Evolutionary conservation across 257 asterid species (phyloP).

Genomic region (Lavandula angustifolia): DNA sequence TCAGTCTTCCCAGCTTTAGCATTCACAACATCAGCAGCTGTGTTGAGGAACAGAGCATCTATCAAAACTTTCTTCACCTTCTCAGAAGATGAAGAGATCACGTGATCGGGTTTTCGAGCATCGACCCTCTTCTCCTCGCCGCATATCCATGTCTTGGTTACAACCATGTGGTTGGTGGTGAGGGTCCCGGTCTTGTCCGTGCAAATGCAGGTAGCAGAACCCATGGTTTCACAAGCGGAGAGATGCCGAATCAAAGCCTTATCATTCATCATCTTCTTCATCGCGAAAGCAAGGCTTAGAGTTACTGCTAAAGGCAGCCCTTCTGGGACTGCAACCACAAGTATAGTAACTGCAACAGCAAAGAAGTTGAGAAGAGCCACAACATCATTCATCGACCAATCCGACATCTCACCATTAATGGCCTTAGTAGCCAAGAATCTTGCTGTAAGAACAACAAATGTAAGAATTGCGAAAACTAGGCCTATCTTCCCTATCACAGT

Average conservation of each 20-base stretch:
- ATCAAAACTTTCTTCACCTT: conserved; percentile 36
- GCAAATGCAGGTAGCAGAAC: conserved; percentile 76
- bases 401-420: conserved; percentile 35
- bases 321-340: conserved; percentile 89
- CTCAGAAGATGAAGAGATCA: conserved; percentile 42
- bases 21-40: conserved; percentile 65
- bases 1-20: conserved; percentile 55
- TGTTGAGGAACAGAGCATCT: conserved; percentile 62
- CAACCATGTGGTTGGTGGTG: conserved; percentile 82
- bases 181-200: conserved; percentile 84
- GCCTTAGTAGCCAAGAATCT: conserved; percentile 52
- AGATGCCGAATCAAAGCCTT: conserved; percentile 68
- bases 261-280: conserved; percentile 79
- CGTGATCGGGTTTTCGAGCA: conserved; percentile 28
- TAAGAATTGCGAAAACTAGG: conserved; percentile 57
- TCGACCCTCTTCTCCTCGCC: conserved; percentile 55
- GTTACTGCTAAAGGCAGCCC: conserved; percentile 87
- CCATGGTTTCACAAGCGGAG: conserved; percentile 88
- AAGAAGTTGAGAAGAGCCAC: conserved; percentile 57
- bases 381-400: conserved; percentile 55
- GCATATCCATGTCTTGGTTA: conserved; percentile 59
- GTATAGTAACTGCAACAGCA: conserved; percentile 74
- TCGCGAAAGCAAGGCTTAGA: conserved; percentile 78
- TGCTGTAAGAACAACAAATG: conserved; percentile 59
- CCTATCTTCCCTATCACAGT: conserved; percentile 79